Percentiles rank a stretch among this genome's conserved stretches.
These are phyloP conservation scores for Gaultheria prostrata DNA, from an alignment of 148 eudicot species.

Conservation along the genomic window DNA sequence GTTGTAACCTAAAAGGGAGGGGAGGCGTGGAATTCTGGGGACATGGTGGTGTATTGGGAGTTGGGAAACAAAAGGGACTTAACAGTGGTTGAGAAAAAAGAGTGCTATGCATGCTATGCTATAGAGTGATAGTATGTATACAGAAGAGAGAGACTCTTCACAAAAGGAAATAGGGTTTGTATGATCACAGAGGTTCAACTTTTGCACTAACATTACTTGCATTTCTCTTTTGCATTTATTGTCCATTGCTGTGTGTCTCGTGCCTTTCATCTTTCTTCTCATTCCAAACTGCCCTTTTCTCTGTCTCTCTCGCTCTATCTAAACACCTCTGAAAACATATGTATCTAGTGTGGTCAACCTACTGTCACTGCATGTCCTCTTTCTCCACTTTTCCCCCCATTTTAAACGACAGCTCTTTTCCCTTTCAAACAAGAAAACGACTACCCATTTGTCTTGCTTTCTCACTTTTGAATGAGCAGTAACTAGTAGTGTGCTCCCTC, in stretches of 20 bases:
- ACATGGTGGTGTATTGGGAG: background rate
- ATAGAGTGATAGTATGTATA: background rate
- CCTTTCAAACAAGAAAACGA: too few species aligned
- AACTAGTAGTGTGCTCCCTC: too few species aligned
- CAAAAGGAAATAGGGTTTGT: background rate
- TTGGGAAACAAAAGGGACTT: slow-evolving; percentile 3
- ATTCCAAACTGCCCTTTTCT: slow-evolving; percentile 5
- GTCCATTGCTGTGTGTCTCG: background rate
- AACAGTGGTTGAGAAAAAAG: background rate
- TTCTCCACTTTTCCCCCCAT: background rate
- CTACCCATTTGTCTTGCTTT: background rate
- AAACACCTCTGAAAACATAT: background rate
- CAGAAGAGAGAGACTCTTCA: background rate
- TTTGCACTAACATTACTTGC: slow-evolving; percentile 11
- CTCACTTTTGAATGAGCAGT: background rate
- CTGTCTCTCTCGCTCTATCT: background rate
- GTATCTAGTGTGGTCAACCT: background rate
- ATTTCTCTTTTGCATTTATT: slow-evolving; percentile 1
- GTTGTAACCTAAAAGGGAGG: background rate
- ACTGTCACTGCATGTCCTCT: background rate
- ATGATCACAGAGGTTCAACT: background rate
- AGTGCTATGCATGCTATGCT: background rate
- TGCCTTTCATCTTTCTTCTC: slow-evolving; percentile 13
- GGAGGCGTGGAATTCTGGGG: slow-evolving; percentile 9
- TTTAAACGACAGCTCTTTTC: background rate